These are phyloP conservation scores for Taphrina flavorubra DNA, from an alignment of 1,139 yeast species.

Conservation along the genomic window DNA sequence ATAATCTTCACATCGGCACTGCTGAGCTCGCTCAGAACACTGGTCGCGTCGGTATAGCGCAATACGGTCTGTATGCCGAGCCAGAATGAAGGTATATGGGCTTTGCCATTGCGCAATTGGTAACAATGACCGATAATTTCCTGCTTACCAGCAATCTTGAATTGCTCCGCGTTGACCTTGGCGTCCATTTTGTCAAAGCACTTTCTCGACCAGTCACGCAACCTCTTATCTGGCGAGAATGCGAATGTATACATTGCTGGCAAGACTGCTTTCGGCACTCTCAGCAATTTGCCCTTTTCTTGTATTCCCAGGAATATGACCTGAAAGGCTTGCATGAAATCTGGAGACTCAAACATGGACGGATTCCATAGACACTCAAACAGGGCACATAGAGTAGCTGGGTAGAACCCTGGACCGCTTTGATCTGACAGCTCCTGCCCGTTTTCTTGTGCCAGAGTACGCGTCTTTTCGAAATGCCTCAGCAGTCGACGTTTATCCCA, in stretches of 20 bases:
- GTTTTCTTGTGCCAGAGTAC: slow-evolving; percentile 40
- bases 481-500: slow-evolving; percentile 47
- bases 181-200: slow-evolving; percentile 43
- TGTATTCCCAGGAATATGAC: slow-evolving; percentile 49
- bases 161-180: slow-evolving; percentile 44
- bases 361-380: slow-evolving; percentile 49
- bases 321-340: slow-evolving; percentile 44
- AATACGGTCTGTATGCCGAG: slow-evolving; percentile 43
- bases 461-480: slow-evolving; percentile 42
- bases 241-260: slow-evolving; percentile 51
- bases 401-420: slow-evolving; percentile 45
- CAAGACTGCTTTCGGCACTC: slow-evolving; percentile 48
- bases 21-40: slow-evolving; percentile 44
- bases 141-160: slow-evolving; percentile 37
- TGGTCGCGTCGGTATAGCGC: slow-evolving; percentile 42
- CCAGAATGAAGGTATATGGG: slow-evolving; percentile 46
- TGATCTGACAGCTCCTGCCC: slow-evolving; percentile 43
- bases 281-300: slow-evolving; percentile 47
- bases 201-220: slow-evolving; percentile 49
- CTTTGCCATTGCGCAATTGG: slow-evolving; percentile 40
- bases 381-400: slow-evolving; percentile 42
- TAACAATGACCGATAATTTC: slow-evolving; percentile 30
- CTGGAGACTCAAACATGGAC: slow-evolving; percentile 43
- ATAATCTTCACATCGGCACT: slow-evolving; percentile 45
- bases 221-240: slow-evolving; percentile 48